A percentile compares a stretch with the other conserved stretches of the same genome.
phyloP scores from a whole-genome alignment of 2,329 filamentous ascomycete species.

The Fusarium sp. region DNA sequence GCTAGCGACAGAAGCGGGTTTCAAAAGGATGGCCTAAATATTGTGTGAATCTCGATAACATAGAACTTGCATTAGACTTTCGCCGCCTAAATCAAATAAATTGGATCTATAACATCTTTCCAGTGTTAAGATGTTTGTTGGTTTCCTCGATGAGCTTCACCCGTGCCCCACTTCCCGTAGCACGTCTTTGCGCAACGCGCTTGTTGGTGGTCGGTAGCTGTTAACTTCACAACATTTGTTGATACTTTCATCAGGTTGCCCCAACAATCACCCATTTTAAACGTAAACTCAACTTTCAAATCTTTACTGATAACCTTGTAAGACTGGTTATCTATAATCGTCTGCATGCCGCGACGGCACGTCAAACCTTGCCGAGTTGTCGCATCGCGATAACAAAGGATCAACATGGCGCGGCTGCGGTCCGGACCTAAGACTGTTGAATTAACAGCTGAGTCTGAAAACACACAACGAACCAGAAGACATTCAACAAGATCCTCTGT shows the following conservation, averaged over 20 bases:
- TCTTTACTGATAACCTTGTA: neutral
- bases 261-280: neutral
- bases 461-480: neutral
- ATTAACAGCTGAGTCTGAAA: neutral
- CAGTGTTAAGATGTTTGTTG: neutral
- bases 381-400: constrained; percentile 14
- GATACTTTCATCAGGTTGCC: neutral
- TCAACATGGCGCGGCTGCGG: constrained; percentile 23
- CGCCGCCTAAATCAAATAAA: neutral
- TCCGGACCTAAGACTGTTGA: constrained; percentile 15
- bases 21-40: neutral
- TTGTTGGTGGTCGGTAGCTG: neutral
- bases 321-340: neutral
- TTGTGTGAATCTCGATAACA: neutral
- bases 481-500: constrained; percentile 1
- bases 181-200: neutral
- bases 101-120: neutral
- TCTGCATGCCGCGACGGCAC: neutral
- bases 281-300: neutral
- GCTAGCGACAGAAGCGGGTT: neutral
- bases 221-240: neutral
- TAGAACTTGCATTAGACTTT: neutral
- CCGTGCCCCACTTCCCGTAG: constrained; percentile 22
- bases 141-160: constrained; percentile 4
- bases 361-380: neutral